Conservation (phyloP, 805 yeast genomes). For the Jamesozyma rosinii region DNA sequence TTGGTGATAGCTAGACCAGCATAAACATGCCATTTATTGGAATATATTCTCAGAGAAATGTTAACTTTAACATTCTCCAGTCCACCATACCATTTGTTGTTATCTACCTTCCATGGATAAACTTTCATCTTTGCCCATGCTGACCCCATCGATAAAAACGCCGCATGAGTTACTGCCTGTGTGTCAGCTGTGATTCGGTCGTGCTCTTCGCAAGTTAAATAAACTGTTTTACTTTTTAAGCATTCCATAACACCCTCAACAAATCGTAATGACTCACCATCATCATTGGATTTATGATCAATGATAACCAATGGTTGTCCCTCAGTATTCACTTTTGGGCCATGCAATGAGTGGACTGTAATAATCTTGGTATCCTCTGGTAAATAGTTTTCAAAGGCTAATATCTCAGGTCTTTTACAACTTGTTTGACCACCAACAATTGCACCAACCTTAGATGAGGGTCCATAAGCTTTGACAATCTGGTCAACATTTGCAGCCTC, state of each 20-base stretch:
- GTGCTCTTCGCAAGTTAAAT: slow-evolving; percentile 76
- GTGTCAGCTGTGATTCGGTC: slow-evolving; percentile 96
- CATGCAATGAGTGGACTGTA: slow-evolving; percentile 86
- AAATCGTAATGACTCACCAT: slow-evolving; percentile 44
- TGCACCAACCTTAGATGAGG: slow-evolving; percentile 78
- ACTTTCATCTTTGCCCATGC: slow-evolving; percentile 82
- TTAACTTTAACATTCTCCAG: slow-evolving; percentile 93
- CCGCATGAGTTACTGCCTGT: slow-evolving; percentile 97
- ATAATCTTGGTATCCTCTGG: slow-evolving; percentile 79
- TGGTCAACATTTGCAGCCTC: slow-evolving; percentile 78
- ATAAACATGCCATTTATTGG: slow-evolving; percentile 96
- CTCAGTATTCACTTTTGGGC: slow-evolving; percentile 78
- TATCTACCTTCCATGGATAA: slow-evolving; percentile 71
- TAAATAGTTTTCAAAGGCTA: slow-evolving; percentile 65
- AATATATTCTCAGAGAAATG: slow-evolving; percentile 79
- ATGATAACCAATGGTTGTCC: slow-evolving; percentile 92
- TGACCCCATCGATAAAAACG: slow-evolving; percentile 90
- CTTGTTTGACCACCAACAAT: slow-evolving; percentile 98
- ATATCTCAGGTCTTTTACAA: slow-evolving; percentile 84
- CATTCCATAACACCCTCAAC: slow-evolving; percentile 61
- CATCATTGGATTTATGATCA: slow-evolving; percentile 45
- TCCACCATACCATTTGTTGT: slow-evolving; percentile 75
- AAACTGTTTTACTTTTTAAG: slow-evolving; percentile 67
- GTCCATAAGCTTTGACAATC: slow-evolving; percentile 71
- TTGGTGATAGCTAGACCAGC: slow-evolving; percentile 95